Base-by-base conservation (phyloP, 2,329 filamentous ascomycete species). In the Rutstroemia sp. region DNA sequence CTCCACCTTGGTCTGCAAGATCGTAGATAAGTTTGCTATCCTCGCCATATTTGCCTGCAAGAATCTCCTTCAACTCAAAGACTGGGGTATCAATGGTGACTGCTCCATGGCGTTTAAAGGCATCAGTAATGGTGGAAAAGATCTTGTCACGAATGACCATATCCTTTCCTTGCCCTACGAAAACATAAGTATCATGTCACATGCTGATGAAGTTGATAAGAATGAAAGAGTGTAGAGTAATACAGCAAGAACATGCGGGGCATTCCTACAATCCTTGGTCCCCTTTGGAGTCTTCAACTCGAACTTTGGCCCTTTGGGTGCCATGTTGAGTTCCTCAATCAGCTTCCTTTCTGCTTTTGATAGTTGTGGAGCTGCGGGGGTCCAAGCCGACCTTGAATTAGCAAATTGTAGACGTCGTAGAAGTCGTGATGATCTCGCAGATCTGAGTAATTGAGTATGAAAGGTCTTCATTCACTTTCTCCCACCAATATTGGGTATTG, bases 1-100 rank as follows among this genome's bases (percentile, higher is more conserved):
- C 90, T 62, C 90, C 90, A 66, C 90, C 90, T 71, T 95, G 90
- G 70, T 95, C 90, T 68, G 87, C 85, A 62, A 94, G 79, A 70
- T 95, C 88, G 74, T 95, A 95, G 73, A 95, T 95, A 71, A 95
- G 85, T 72, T 92, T 92, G 68, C 86, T 89, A 72, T 95, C 90
- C 75, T 95, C 90, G 70, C 90, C 90, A 76, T 95, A 95, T 76
- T 95, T 95, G 59, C 90, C 90, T 19, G 90, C 80, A 41, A 95
- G 80, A 62, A 95, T 92, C 66, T 95, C 90, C 70, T 86, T 87
- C 60, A 94, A 78, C 72, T 95, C 90, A 70, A 95, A 95, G 59
- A 94, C 89, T 62, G 80, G 83, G 57, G 88, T 94, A 72, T 92
- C 88, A 62, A 94, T 84, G 60, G 87, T 85, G 59, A 87, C 85